phyloP scores from a whole-genome alignment of 768 basidiomycete genomes.

The Phanerodontia chrysosporium region DNA sequence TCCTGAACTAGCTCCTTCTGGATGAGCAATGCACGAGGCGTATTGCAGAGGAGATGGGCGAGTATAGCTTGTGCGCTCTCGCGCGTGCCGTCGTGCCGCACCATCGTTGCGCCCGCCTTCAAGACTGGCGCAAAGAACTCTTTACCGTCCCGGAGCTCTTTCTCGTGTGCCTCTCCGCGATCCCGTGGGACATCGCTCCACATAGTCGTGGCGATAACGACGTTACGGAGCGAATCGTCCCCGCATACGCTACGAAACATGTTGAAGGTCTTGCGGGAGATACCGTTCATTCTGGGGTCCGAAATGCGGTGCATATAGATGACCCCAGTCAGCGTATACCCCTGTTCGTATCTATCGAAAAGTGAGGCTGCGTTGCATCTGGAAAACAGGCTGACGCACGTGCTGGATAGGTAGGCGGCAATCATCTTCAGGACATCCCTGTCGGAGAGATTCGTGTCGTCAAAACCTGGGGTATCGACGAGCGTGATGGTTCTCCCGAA shows the following conservation, averaged over 20 bases:
- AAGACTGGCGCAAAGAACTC: constrained; percentile 49
- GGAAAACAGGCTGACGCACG: background rate
- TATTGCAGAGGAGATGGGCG: constrained; percentile 34
- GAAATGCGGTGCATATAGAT: constrained; percentile 21
- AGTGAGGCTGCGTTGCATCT: background rate
- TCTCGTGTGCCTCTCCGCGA: constrained; percentile 40
- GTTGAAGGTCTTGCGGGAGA: constrained; percentile 36
- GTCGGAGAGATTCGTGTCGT: constrained; percentile 30
- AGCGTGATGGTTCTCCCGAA: constrained; percentile 39
- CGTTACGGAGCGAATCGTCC: constrained; percentile 42
- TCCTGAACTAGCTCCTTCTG: constrained; percentile 54
- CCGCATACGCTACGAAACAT: constrained; percentile 53
- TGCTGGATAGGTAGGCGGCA: background rate
- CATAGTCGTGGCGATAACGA: constrained; percentile 52
- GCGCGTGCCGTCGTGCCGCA: constrained; percentile 38
- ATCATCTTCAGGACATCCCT: constrained; percentile 13
- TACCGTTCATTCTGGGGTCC: constrained; percentile 15
- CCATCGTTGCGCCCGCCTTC: constrained; percentile 41
- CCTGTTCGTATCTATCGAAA: constrained; percentile 14
- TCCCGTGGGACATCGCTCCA: constrained; percentile 41
- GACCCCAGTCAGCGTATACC: constrained; percentile 17
- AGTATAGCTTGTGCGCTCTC: constrained; percentile 41
- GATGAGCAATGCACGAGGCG: constrained; percentile 44
- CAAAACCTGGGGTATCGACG: constrained; percentile 60
- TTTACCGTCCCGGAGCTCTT: constrained; percentile 36